Evolutionary conservation across 2,329 filamentous ascomycete genomes (phyloP), one percentile per base, ranked within the genome.

Genomic region (Claviceps purpurea): DNA sequence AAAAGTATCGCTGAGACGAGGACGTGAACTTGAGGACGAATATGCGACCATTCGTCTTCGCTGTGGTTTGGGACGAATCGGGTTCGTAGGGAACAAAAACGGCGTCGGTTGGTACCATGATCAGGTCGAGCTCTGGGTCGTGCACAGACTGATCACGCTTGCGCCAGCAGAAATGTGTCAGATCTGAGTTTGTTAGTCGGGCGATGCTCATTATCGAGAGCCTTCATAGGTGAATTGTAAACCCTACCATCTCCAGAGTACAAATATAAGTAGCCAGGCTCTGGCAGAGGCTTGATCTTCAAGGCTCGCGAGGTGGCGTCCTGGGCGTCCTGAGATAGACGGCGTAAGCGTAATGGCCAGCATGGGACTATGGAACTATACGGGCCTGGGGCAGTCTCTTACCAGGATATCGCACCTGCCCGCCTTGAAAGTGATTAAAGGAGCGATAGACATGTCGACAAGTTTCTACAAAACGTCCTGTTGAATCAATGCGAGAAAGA

Each of bases 161-260:
- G 58, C 90, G 85, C 94, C 94, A 98, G 79, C 90, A 96, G 73
- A 98, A 95, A 73, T 96, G 90, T 55, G 95, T 77, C 55, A 98
- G 79, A 50, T 96, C 86, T 89, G 58, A n/a, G 34, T n/a, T 8
- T 5, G 40, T 55, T 30, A 54, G 43, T 37, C 11, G 11, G 22
- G 7, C 2, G 7, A 13, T 6, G 20, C 30, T 34, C 30, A 5
- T 22, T 8, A n/a, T 7, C 8, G 3, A 26, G 42, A 18, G 16
- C n/a, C 30, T 38, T 10, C 4, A 34, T 11, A 6, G 7, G 20
- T 16, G 11, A 13, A 14, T 22, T 10, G 16, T 30, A 16, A 20
- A 46, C 5, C 65, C 53, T 64, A 85, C 84, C 91, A 83, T 96
- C 91, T 75, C 95, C 90, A 50, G 78, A 78, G 70, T 93, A 95